Evolutionary conservation across 208 protist species (phyloP).

Genomic region (Trypanosoma congolense): DNA sequence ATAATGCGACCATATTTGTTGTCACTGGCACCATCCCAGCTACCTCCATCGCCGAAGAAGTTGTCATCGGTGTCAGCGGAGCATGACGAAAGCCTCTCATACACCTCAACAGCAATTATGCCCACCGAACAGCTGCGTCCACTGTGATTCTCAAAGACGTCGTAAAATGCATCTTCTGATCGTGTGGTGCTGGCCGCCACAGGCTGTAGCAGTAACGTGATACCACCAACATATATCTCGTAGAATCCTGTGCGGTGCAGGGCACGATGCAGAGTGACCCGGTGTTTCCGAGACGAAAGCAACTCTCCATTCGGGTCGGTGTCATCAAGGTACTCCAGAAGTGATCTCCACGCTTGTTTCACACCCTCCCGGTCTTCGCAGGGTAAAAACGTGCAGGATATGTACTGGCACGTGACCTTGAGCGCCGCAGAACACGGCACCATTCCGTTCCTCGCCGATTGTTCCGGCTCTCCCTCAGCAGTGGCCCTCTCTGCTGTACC

Average conservation of each 20-base stretch:
- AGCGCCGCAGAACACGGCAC: conserved; percentile 16
- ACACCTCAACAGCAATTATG: conserved; percentile 21
- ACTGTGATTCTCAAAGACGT: conserved; percentile 25
- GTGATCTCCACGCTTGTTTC: conserved; percentile 14
- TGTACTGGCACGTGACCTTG: conserved; percentile 19
- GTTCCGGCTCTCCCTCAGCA: not conserved
- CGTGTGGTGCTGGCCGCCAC: conserved; percentile 12
- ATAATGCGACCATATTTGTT: conserved; percentile 11
- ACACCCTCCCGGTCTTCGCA: conserved; percentile 13
- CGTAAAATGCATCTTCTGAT: conserved; percentile 28
- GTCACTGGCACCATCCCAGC: not conserved
- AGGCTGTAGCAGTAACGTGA: conserved; percentile 21
- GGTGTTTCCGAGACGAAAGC: conserved; percentile 3
- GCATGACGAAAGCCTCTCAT: conserved; percentile 12
- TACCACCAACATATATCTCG: conserved; percentile 19
- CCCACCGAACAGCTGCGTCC: conserved; percentile 21
- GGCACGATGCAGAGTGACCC: conserved; percentile 13
- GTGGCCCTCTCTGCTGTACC: not conserved
- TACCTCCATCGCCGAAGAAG: not conserved
- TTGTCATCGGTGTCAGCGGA: not conserved
- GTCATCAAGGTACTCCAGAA: conserved; percentile 4
- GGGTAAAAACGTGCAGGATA: conserved; percentile 19
- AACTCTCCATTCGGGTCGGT: not conserved
- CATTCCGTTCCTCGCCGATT: not conserved
- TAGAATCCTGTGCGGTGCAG: conserved; percentile 16